These are phyloP conservation scores for Diutina mesorugosa DNA, from an alignment of 1,139 yeast genomes.

Conservation along the genomic window DNA sequence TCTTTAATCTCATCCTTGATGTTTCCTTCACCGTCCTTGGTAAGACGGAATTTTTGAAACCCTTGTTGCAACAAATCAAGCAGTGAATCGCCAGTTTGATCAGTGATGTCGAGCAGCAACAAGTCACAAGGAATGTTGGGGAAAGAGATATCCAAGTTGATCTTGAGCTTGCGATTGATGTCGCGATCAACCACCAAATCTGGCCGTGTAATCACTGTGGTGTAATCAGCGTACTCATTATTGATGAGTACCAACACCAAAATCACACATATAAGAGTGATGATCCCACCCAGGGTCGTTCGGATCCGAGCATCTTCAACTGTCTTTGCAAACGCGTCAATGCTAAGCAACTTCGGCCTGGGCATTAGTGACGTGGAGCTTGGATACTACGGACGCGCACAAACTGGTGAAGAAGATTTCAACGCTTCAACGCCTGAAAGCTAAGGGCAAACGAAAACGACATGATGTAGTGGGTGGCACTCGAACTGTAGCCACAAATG, in stretches of 20 bases:
- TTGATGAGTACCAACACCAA: conserved; percentile 51
- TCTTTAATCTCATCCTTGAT: conserved; percentile 19
- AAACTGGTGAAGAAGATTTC: not conserved
- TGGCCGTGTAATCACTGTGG: conserved; percentile 55
- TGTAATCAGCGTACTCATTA: conserved; percentile 69
- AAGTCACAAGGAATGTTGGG: conserved; percentile 76
- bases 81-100: conserved; percentile 75
- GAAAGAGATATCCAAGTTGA: conserved; percentile 71
- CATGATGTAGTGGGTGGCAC: not conserved
- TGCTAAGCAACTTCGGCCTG: conserved; percentile 43
- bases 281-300: conserved; percentile 82
- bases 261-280: conserved; percentile 58
- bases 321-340: conserved; percentile 90
- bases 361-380: not conserved
- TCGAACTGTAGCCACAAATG: not conserved
- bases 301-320: conserved; percentile 86
- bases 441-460: not conserved
- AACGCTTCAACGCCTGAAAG: not conserved
- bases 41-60: conserved; percentile 57
- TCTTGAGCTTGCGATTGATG: conserved; percentile 60
- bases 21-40: conserved; percentile 10
- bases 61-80: conserved; percentile 60
- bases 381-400: not conserved
- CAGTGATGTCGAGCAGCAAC: conserved; percentile 32
- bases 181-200: conserved; percentile 85